These are phyloP conservation scores for Areca catechu DNA, from an alignment of 176 grass and related monocot genomes.

Conservation along the genomic window DNA sequence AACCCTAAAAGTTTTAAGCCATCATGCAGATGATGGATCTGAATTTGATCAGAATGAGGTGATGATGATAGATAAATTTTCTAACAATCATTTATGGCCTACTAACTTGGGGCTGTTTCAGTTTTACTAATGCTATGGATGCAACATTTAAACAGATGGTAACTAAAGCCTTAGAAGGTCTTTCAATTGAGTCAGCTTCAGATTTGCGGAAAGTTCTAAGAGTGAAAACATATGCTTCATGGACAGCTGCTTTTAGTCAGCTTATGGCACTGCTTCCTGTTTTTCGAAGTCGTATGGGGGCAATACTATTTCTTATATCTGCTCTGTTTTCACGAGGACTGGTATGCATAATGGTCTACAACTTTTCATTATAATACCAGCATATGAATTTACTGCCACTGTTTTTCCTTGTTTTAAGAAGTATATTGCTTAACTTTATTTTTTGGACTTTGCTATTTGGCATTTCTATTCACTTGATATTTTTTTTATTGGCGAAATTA, in stretches of 20 bases:
- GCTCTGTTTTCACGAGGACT: constrained; percentile 87
- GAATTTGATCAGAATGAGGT: constrained; percentile 34
- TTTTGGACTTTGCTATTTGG: no score
- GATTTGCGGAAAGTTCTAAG: constrained; percentile 85
- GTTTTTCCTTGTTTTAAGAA: no score
- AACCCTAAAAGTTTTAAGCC: constrained; percentile 39
- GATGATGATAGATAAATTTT: constrained; percentile 2
- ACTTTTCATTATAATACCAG: no score
- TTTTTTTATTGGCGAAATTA: no score
- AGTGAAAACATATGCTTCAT: constrained; percentile 52
- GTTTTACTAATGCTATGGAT: background rate
- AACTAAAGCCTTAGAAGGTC: constrained; percentile 58
- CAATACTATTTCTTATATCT: constrained; percentile 87
- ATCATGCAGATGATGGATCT: constrained; percentile 37
- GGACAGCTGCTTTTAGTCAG: constrained; percentile 50
- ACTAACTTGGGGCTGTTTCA: no score
- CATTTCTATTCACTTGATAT: no score
- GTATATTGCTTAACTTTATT: no score
- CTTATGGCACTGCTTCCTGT: constrained; percentile 62
- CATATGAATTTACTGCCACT: no score
- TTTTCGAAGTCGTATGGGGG: constrained; percentile 85
- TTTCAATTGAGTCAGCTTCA: constrained; percentile 75
- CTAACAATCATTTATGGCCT: no score
- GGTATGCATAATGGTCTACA: constrained; percentile 29
- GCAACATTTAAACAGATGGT: constrained; percentile 34